These are phyloP conservation scores for Galerina marginata DNA, from an alignment of 768 basidiomycete genomes.

Conservation along the genomic window DNA sequence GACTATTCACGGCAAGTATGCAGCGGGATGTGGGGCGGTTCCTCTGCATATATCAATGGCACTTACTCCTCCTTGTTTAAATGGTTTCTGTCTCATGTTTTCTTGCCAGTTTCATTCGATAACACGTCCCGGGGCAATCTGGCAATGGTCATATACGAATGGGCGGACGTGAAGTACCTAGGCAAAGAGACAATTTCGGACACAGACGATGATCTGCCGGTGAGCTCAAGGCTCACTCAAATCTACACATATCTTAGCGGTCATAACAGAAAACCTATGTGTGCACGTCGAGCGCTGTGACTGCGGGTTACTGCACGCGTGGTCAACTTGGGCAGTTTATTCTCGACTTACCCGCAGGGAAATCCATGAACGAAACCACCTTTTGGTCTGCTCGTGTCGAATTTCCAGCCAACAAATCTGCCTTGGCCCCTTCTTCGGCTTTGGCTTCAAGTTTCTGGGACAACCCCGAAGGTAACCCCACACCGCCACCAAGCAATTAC, in stretches of 20 bases:
- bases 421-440: constrained; percentile 18
- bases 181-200: constrained; percentile 58
- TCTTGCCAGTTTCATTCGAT: constrained; percentile 74
- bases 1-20: constrained; percentile 91
- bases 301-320: constrained; percentile 68
- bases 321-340: constrained; percentile 91
- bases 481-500: constrained; percentile 51
- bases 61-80: constrained; percentile 17
- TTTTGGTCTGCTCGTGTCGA: constrained; percentile 88
- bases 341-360: constrained; percentile 69
- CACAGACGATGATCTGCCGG: constrained; percentile 65
- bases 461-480: constrained; percentile 64
- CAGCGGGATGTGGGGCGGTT: constrained; percentile 91
- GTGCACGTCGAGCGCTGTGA: constrained; percentile 84
- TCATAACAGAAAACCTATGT: constrained; percentile 87
- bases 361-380: constrained; percentile 69
- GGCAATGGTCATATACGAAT: constrained; percentile 96
- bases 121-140: constrained; percentile 80
- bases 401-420: constrained; percentile 50
- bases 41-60: constrained; percentile 86
- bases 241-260: constrained; percentile 12
- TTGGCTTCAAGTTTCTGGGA: constrained; percentile 53
- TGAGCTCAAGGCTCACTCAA: constrained; percentile 45
- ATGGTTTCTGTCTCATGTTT: not conserved
- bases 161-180: constrained; percentile 85